Base-by-base conservation (phyloP, 352 stramenopile genomes). In the Phytopythium helicoides region DNA sequence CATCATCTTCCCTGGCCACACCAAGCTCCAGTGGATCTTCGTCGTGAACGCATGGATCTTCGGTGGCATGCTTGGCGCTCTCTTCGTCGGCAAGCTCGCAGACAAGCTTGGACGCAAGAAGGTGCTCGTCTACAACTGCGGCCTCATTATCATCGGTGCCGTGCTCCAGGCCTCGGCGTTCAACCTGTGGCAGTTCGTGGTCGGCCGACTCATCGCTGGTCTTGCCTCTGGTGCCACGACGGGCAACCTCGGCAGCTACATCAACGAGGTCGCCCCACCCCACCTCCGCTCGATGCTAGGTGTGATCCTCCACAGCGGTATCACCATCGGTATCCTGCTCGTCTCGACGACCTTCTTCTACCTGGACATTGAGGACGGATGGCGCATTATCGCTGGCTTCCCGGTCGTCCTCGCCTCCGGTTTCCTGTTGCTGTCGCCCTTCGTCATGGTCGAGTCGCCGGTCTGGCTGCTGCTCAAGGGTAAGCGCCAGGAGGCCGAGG, bases 321-420 rank as follows among this genome's bases (percentile, higher is more conserved):
- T 79, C 33, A 75, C 73, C 1, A 50, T 71, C 28, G 73, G 73
- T 22, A 67, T 77, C 23, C 51, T 84, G 23, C 52, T 75, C 28
- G 73, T 80, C n/a, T 63, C 56, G 4, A 68, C 54, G 2, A 69
- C 69, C 9, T 76, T 86, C 59, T 88, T 81, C 53, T 84, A 80
- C 60, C 58, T 67, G 36, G 64, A 82, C 60, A 76, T 75, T 16
- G 42, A 65, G 16, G 65, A 59, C 22, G 76, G 72, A 25, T 89
- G 76, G 76, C 73, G 79, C 9, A 73, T 80, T 55, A 79, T 82
- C 53, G 78, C 71, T 41, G 78, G 36, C 7, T 80, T 89, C 49
- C 78, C 74, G 19, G 71, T 84, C 36, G 55, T 86, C 10, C 54
- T 87, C 6, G 78, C 61, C 0, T 54, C 46, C 0, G 50, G 77